Conservation (phyloP, 2,329 filamentous ascomycete genomes). For the Westerdykella aurantiaca region DNA sequence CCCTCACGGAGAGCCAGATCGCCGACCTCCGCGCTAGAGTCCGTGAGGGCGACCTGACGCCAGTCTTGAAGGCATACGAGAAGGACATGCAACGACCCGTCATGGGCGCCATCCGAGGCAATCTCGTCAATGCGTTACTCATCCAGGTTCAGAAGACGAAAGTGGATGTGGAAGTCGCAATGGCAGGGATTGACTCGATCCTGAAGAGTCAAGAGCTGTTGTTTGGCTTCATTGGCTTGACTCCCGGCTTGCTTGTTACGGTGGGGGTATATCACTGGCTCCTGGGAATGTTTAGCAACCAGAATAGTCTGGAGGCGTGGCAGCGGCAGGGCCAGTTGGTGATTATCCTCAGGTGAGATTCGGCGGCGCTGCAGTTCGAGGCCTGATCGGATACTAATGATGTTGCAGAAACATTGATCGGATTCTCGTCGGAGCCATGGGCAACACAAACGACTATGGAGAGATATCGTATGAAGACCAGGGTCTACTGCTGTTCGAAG, state of each 20-base stretch:
- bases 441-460: conserved; percentile 59
- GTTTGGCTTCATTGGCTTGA: conserved; percentile 92
- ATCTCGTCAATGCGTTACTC: conserved; percentile 80
- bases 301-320: conserved; percentile 60
- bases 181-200: conserved; percentile 89
- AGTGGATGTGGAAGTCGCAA: conserved; percentile 92
- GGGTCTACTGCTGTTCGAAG: conserved; percentile 82
- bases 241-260: conserved; percentile 83
- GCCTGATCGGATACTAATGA: conserved; percentile 1
- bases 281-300: conserved; percentile 60
- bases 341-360: conserved; percentile 60
- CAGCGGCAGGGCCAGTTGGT: conserved; percentile 65
- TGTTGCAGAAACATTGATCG: conserved; percentile 70
- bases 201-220: conserved; percentile 95
- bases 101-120: conserved; percentile 73
- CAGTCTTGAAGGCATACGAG: conserved; percentile 86
- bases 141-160: conserved; percentile 99
- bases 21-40: conserved; percentile 72
- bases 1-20: conserved; percentile 64
- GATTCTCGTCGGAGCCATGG: conserved; percentile 40
- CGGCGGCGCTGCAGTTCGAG: not conserved
- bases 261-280: conserved; percentile 71
- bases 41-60: conserved; percentile 85
- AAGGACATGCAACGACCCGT: conserved; percentile 79
- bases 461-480: conserved; percentile 88